Conservation (phyloP, 331 rosid genomes). For the Stylosanthes scabra region DNA sequence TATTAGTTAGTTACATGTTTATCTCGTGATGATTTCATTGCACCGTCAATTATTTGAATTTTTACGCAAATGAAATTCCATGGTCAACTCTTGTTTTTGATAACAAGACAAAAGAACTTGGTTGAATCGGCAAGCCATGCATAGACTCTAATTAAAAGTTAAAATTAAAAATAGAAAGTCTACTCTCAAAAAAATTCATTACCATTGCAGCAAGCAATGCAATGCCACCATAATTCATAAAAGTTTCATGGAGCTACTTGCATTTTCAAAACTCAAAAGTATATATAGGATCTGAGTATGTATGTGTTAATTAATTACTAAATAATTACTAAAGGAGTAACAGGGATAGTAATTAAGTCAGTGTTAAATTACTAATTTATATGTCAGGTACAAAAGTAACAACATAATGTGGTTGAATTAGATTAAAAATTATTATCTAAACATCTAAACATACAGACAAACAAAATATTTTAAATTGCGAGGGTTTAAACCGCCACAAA, state of each 20-base stretch:
- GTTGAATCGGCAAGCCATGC: constrained; percentile 37
- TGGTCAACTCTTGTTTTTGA: background rate
- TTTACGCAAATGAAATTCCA: constrained; percentile 30
- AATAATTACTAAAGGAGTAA: no score
- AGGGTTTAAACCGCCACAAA: no score
- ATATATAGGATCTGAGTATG: background rate
- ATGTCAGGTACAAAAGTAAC: no score
- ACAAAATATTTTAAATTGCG: no score
- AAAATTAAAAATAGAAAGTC: background rate
- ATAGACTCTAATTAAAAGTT: constrained; percentile 8
- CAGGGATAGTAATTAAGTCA: no score
- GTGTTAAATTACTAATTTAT: no score
- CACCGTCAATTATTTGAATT: constrained; percentile 28
- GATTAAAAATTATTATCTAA: no score
- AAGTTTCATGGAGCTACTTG: background rate
- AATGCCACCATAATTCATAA: background rate
- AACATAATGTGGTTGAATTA: no score
- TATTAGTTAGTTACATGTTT: background rate
- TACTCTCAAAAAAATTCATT: constrained; percentile 4
- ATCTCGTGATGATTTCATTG: constrained; percentile 22
- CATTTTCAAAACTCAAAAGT: background rate
- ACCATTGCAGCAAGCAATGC: constrained; percentile 30
- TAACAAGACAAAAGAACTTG: constrained; percentile 37
- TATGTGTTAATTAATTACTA: no score
- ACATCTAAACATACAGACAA: no score